Base-by-base conservation (phyloP, 2,329 filamentous ascomycete species). In the Penicillium occitanis region DNA sequence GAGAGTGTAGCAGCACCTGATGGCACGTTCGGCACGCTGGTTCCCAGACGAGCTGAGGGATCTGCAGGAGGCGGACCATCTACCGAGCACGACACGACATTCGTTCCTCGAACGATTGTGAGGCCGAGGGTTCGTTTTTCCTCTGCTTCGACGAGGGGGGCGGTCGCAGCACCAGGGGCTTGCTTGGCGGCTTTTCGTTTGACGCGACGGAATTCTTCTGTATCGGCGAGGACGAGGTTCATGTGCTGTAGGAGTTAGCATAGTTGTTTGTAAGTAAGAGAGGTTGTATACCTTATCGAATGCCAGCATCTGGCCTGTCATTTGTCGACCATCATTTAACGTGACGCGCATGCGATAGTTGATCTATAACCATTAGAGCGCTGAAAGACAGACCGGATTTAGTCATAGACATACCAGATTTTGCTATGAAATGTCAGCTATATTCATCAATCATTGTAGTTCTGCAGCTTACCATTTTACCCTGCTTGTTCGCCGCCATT, bases 331-430 rank as follows among this genome's bases (percentile, higher is more conserved):
- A 83, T 99, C 95, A 76, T 92, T 92, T 79, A 99, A 86, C 65
- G 93, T 98, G 70, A 97, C 90, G 78, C 94, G 90, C 93, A 99
- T 98, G 81, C 94, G 92, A 86, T 96, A 98, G 85, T 99, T 98
- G 86, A 99, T 96, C 95, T 98, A 37, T 33, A 28, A 65, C 13
- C n/a, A 66, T 42, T 53, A 62, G 50, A 58, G 19, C 50, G 11
- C 33, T 35, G 19, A 62, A 17, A 8, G 4, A 14, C 44, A 11
- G 10, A 40, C 1, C 6, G 14, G n/a, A 14, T 1, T 6, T 8
- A 51, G 35, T 13, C 35, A 19, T 13, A 55, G 46, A 81, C 85
- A 82, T 84, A 89, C 87, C 77, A 88, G 83, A 77, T 88, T 88
- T 87, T 86, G 83, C 87, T 89, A 57, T 65, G 77, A 59, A 67